These are phyloP conservation scores for Carex scoparia DNA, from an alignment of 176 grass and related monocot species.

Conservation along the genomic window DNA sequence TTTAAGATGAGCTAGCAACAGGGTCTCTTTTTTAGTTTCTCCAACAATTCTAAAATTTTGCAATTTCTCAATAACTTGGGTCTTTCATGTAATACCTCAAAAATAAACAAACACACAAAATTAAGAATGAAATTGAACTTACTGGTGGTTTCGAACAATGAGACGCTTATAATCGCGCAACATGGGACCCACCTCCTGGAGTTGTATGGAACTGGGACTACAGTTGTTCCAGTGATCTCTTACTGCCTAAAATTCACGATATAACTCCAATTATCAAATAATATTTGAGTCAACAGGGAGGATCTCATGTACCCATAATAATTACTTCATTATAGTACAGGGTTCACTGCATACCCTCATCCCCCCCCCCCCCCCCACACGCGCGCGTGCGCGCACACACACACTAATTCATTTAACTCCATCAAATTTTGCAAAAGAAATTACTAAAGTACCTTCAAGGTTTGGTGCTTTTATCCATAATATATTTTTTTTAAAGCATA, in stretches of 20 bases:
- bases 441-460: neutral
- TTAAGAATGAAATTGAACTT: slow-evolving; percentile 26
- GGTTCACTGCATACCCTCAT: neutral
- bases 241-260: slow-evolving; percentile 49
- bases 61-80: neutral
- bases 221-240: slow-evolving; percentile 71
- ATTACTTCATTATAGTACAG: neutral
- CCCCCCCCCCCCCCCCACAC: neutral
- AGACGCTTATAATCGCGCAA: slow-evolving; percentile 79
- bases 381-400: neutral
- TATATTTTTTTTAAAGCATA: neutral
- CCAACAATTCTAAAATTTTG: neutral
- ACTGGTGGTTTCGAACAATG: slow-evolving; percentile 42
- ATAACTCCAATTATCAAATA: neutral
- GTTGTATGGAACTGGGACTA: slow-evolving; percentile 48
- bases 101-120: neutral
- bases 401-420: neutral
- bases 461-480: neutral
- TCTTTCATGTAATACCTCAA: neutral
- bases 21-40: neutral
- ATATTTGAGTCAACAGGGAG: neutral
- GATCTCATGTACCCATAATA: neutral
- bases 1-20: neutral
- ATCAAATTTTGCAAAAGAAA: neutral
- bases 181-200: slow-evolving; percentile 76